Evolutionary conservation across 306 rosid genomes (phyloP), one percentile per base, ranked within the genome.

Genomic region (Lupinus albus): DNA sequence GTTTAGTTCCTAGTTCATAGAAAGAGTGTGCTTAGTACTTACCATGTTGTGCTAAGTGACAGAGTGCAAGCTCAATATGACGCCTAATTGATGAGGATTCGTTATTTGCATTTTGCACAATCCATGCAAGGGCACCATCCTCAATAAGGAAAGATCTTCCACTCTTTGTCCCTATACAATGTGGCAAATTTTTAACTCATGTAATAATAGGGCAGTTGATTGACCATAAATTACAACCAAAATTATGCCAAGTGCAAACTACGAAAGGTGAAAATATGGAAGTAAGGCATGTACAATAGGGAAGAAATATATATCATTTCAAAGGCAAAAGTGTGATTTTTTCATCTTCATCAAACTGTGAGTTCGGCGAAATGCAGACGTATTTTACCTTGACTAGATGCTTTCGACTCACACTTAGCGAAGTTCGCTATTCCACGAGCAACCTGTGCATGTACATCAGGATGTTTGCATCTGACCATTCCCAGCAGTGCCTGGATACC

Each of bases 1-100:
- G 58, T 58, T 49, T 61, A 63, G 72, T 65, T 61, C 54, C 56
- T 28, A 70, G 30, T 46, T 60, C 18, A 46, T 32, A 56, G 10
- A 39, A 8, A 59, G 32, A 60, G 68, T 41, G 17, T 13, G 32
- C 53, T 58, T 7, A 39, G 56, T 47, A 66, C 73, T 61, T 86
- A 94, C 99, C 99, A 57, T 90, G 92, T 70, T 94, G 99, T 17
- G 99, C 97, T 51, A 94, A 81, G 80, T 94, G 99, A 74, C 99
- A 94, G 14, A 94, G 92, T 64, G 99, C 97, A 52, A 94, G 97
- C 74, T 94, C 99, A 48, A 87, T 85, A 60, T 90, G 99, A 65
- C 97, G 97, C 83, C 87, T 88, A 68, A 90, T 84, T 32, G 97
- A 81, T 0, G 99, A 82, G 68, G 95, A 97, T 53, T 90, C 97